Percentiles rank a stretch among this genome's conserved stretches.
phyloP scores from a whole-genome alignment of 805 yeast genomes.

The Yarrowia sp. region DNA sequence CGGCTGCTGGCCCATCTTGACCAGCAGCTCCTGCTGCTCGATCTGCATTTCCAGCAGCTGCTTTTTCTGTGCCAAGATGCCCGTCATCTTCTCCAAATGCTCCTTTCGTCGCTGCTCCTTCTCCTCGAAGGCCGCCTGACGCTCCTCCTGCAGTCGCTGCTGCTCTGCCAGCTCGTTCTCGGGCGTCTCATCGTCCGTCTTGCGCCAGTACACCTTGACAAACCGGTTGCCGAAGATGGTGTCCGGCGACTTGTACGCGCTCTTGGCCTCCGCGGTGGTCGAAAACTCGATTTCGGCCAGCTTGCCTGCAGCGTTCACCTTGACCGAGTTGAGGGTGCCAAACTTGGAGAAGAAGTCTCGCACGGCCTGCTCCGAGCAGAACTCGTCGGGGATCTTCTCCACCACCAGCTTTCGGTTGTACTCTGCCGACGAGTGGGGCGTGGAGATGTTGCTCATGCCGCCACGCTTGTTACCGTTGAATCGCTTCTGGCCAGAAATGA shows the following conservation, averaged over 20 bases:
- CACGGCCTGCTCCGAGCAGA: slow-evolving; percentile 40
- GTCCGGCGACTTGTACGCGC: slow-evolving; percentile 46
- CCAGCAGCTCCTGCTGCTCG: slow-evolving; percentile 33
- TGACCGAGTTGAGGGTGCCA: slow-evolving; percentile 41
- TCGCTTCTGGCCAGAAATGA: slow-evolving; percentile 30
- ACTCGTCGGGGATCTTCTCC: slow-evolving; percentile 47
- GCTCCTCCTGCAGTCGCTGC: slow-evolving; percentile 41
- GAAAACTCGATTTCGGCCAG: slow-evolving; percentile 45
- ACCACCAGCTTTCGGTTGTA: slow-evolving; percentile 42
- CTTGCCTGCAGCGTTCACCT: slow-evolving; percentile 35
- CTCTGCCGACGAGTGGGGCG: slow-evolving; percentile 34
- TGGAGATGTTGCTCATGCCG: slow-evolving; percentile 28
- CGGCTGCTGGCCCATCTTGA: slow-evolving; percentile 31
- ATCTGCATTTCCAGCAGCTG: slow-evolving; percentile 40
- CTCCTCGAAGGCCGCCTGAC: slow-evolving; percentile 45
- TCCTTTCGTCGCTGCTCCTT: slow-evolving; percentile 41
- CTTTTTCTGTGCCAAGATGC: slow-evolving; percentile 41
- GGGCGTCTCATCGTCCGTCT: slow-evolving; percentile 31
- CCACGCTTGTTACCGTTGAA: background rate
- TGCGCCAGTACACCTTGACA: slow-evolving; percentile 48
- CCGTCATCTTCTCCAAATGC: slow-evolving; percentile 39
- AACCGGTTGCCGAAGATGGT: slow-evolving; percentile 51
- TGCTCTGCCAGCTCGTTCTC: slow-evolving; percentile 43
- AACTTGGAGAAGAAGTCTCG: slow-evolving; percentile 44
- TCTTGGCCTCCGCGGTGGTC: slow-evolving; percentile 42